Base-by-base conservation (phyloP, 306 rosid species). In the Sicyos edulis region DNA sequence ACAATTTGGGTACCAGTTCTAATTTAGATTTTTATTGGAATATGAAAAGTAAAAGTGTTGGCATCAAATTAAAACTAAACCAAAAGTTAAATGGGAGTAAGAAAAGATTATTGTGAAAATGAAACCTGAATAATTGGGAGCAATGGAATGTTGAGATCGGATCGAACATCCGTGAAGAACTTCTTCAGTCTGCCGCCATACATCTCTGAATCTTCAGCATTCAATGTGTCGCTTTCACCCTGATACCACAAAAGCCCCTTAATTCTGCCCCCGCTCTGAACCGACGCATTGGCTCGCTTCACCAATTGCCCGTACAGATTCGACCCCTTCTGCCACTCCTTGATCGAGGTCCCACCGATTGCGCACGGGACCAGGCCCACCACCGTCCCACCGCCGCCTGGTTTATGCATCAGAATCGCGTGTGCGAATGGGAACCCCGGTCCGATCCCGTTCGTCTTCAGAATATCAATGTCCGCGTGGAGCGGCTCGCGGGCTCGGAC, bases 71-170 rank as follows among this genome's bases (percentile, higher is more conserved):
- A n/a, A 26, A 26, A 26, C 29, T 26, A 26, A 26, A 26, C 29
- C 29, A 1, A 26, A 26, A 26, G 3, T n/a, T n/a, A n/a, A n/a
- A n/a, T n/a, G n/a, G 3, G 29, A 26, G 2, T 26, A 32, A 32
- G 5, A 4, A 32, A 32, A 32, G 37, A 32, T 32, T 32, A 1
- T 32, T 1, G 4, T 32, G 37, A 32, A 32, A 32, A 32, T 32
- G 37, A 37, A 54, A 92, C 96, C 96, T 87, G 96, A 71, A 90
- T 76, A 45, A 90, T 86, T 7, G 96, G 98, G 55, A 93, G 86
- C 83, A 81, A 61, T 0, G 98, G 96, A 70, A 80, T 75, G 69
- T 82, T 80, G 15, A 93, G 80, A 81, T 90, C 92, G 65, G 65
- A 61, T 7, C 95, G 86, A 53, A 93, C 63, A 49, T 87, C 84